phyloP scores from a whole-genome alignment of 345 rosid genomes.

The Iberis pinnata region DNA sequence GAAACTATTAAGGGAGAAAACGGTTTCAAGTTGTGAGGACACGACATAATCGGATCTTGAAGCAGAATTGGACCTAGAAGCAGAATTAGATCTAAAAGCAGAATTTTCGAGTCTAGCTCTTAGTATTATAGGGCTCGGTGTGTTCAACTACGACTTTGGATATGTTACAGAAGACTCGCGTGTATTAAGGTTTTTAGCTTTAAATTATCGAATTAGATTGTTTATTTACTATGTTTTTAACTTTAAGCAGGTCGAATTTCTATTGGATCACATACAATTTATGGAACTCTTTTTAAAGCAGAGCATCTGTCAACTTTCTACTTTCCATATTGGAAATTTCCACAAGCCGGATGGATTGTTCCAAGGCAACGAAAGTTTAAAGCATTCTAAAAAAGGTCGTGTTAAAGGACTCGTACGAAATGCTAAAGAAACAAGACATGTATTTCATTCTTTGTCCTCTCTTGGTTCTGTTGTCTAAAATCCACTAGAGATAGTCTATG shows the following conservation, averaged over 20 bases:
- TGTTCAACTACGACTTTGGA: slow-evolving; percentile 89
- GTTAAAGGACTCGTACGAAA: slow-evolving; percentile 84
- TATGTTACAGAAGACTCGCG: slow-evolving; percentile 92
- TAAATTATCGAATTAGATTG: neutral
- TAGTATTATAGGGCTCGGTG: slow-evolving; percentile 89
- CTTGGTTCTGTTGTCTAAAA: neutral
- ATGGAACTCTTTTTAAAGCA: slow-evolving; percentile 95
- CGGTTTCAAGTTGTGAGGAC: slow-evolving; percentile 34
- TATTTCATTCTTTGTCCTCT: slow-evolving; percentile 2
- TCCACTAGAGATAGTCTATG: too few species aligned
- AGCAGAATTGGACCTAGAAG: too few species aligned
- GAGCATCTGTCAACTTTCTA: slow-evolving; percentile 96
- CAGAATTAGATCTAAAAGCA: slow-evolving; percentile 85
- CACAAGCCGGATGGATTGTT: slow-evolving; percentile 81
- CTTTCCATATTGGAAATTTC: slow-evolving; percentile 90
- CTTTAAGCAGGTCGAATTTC: neutral
- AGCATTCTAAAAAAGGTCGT: slow-evolving; percentile 77
- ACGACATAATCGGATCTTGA: too few species aligned
- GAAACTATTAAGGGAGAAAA: slow-evolving; percentile 44
- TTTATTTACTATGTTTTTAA: too few species aligned
- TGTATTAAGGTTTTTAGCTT: slow-evolving; percentile 62
- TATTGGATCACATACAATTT: slow-evolving; percentile 77
- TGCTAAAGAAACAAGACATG: slow-evolving; percentile 93
- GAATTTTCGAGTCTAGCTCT: slow-evolving; percentile 93
- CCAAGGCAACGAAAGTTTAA: slow-evolving; percentile 85